Conservation (phyloP, 129 eudicot species). For the Chrysanthemum lavandulifolium region DNA sequence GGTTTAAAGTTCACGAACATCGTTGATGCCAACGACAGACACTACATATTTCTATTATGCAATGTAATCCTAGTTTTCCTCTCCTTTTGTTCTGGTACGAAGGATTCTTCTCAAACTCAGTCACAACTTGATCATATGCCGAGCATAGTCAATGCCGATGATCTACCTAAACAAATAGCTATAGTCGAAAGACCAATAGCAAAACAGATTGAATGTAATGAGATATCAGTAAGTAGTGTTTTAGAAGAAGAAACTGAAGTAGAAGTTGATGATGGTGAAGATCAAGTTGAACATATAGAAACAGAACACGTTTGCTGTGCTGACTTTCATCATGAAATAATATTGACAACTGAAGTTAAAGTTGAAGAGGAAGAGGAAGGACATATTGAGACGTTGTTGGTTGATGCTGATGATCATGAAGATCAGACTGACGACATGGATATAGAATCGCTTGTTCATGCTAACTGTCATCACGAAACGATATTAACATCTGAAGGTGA, state of each 20-base stretch:
- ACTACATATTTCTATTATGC: constrained; percentile 20
- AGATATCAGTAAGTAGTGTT: background rate
- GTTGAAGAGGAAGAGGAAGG: constrained; percentile 4
- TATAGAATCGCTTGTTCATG: background rate
- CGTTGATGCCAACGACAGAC: constrained; percentile 15
- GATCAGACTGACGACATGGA: background rate
- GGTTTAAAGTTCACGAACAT: background rate
- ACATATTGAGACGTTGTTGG: background rate
- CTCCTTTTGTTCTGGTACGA: background rate
- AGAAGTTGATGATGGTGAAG: too few relatives aligned
- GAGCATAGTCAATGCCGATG: too few relatives aligned
- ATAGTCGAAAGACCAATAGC: background rate
- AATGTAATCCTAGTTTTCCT: constrained; percentile 19
- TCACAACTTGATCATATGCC: background rate
- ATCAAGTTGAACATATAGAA: background rate
- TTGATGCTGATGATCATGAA: background rate
- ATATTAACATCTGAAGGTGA: constrained; percentile 12
- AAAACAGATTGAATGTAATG: background rate
- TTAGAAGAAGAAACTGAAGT: background rate
- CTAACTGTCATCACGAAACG: background rate
- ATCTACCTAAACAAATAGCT: background rate
- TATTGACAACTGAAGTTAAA: too few relatives aligned
- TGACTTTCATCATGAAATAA: background rate
- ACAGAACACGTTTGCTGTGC: background rate
- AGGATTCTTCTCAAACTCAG: background rate